These are phyloP conservation scores for Elongisporangium prolatum DNA, from an alignment of 352 stramenopile genomes.

Conservation along the genomic window DNA sequence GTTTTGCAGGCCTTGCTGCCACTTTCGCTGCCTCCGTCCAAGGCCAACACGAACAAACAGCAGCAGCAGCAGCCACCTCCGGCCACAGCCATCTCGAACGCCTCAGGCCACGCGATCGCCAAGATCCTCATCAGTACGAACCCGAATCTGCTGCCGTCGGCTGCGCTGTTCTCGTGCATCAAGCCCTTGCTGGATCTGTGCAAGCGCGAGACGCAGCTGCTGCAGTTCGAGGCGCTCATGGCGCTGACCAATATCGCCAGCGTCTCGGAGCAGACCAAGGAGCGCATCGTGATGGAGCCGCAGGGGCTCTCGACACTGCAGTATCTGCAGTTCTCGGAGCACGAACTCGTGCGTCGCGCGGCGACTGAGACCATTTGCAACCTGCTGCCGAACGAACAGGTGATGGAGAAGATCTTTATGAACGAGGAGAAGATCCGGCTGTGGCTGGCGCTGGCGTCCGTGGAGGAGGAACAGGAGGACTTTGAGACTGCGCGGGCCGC, in stretches of 20 bases:
- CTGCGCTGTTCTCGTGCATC: constrained; percentile 76
- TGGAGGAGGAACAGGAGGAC: constrained; percentile 90
- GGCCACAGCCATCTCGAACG: constrained; percentile 83
- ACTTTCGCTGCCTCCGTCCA: constrained; percentile 35
- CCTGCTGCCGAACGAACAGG: constrained; percentile 90
- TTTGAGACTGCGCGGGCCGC: constrained; percentile 91
- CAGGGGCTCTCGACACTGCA: constrained; percentile 73
- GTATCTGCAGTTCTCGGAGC: constrained; percentile 95
- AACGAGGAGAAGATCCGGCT: constrained; percentile 92
- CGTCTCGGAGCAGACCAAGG: constrained; percentile 93
- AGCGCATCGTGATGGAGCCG: constrained; percentile 66
- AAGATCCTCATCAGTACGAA: constrained; percentile 98
- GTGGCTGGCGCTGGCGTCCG: constrained; percentile 91
- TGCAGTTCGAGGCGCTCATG: constrained; percentile 94
- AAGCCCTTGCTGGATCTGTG: constrained; percentile 91
- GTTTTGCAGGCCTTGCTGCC: constrained; percentile 74
- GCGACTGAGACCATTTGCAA: constrained; percentile 97
- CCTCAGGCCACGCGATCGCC: constrained; percentile 89
- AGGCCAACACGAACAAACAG: constrained; percentile 32
- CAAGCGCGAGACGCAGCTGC: constrained; percentile 90
- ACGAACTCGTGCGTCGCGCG: constrained; percentile 95
- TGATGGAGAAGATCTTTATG: constrained; percentile 92
- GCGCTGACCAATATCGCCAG: constrained; percentile 96
- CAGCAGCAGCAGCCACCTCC: constrained; percentile 22
- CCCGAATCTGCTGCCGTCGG: constrained; percentile 83